Base-by-base conservation (phyloP, 345 rosid species). In the Dimocarpus longan region DNA sequence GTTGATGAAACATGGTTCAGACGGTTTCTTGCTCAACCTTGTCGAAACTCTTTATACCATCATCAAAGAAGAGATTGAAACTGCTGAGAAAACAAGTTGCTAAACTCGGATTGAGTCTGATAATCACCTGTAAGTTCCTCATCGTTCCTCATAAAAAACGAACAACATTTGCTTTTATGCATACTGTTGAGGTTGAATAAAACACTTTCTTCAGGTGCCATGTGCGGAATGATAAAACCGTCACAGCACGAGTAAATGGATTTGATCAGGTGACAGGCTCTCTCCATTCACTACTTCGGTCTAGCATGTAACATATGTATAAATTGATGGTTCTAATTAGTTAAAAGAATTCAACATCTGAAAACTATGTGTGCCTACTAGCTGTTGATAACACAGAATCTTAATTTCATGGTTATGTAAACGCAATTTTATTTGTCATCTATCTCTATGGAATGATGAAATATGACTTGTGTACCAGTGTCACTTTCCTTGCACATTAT, bases 1-100 rank as follows among this genome's bases (percentile, higher is more conserved):
- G 82, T 66, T 93, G 66, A 96, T 93, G 9, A 90, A 85, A 77
- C 92, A 90, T 57, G 97, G 96, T 50, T 90, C 93, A 5, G 98
- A 94, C 71, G 80, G 85, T 57, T 93, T 93, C 85, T 87, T 94
- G 79, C 90, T 93, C 24, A 82, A 84, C 75, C 80, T 93, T 81
- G 90, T 91, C 42, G 92, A 91, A 84, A 82, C 84, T 16, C 86
- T 94, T 37, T 71, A 81, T 21, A 80, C 70, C 21, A 54, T 85
- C 48, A 85, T 88, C 65, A 59, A 80, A 71, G 83, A 83, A 83
- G 81, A 87, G 68, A 78, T 76, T 68, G 67, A 57, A 40, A 66
- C 50, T 12, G 77, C 79, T 32, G 77, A 81, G 68, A 40, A 52
- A 62, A 48, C 59, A 40, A 75, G 37, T 68, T 66, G 66, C 66